Evolutionary conservation across 768 basidiomycete species (phyloP), one percentile per base, ranked within the genome.

Genomic region (Phaffia australis): DNA sequence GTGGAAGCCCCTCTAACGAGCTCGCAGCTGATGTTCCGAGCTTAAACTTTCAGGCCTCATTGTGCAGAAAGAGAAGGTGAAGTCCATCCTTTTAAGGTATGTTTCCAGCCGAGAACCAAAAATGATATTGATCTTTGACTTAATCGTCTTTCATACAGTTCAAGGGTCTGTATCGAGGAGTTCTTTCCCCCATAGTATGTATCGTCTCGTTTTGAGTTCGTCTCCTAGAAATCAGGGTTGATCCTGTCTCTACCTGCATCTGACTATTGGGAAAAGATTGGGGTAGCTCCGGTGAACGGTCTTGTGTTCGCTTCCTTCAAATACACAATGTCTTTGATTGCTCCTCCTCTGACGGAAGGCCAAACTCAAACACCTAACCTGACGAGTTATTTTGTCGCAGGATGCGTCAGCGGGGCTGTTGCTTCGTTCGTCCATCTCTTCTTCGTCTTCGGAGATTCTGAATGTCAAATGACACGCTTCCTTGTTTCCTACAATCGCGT

Each of bases 221-320:
- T 23, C 29, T 23, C 52, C 47, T 35, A 56, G 1, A 9, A 25
- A 27, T 30, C 25, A 50, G 63, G 6, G 3, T 14, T 56, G 66
- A 49, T 54, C 19, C 4, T 5, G 49, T 49, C 48, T 54, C 47
- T 52, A 0, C 42, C 65, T 58, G 59, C 29, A 32, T 58, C 58
- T 11, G 7, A 3, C 52, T 48, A 11, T 1, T n/a, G n/a, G n/a
- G 18, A 21, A 42, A 69, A 89, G 88, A 80, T 83, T 1, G 83
- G 84, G 2, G 81, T 82, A 27, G 87, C 88, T 0, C 77, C 87
- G 1, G 81, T 89, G 79, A 95, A 93, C 72, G 89, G 91, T 16
- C 79, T 90, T 19, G 84, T 93, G 3, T 94, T 95, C 75, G 82
- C 88, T 0, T 84, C 85, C 0, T 94, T 94, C 77, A 83, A 85